These are phyloP conservation scores for Trichoderma sp. DNA, from an alignment of 2,329 filamentous ascomycete species.

Conservation along the genomic window DNA sequence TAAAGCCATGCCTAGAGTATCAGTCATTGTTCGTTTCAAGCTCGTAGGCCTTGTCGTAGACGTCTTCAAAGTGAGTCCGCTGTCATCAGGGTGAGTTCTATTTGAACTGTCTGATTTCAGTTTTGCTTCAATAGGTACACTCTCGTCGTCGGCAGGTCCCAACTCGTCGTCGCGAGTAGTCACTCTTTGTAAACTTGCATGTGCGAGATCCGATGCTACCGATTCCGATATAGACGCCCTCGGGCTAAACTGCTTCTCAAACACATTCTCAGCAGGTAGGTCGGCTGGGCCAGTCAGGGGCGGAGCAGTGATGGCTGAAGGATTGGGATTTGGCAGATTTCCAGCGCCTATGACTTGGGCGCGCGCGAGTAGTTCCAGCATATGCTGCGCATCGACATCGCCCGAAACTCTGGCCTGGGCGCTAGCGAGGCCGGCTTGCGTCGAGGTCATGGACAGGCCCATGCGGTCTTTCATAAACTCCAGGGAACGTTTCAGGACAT, in stretches of 20 bases:
- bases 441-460: constrained; percentile 69
- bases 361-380: constrained; percentile 83
- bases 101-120: constrained; percentile 56
- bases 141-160: constrained; percentile 24
- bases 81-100: constrained; percentile 58
- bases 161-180: constrained; percentile 27
- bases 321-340: constrained; percentile 55
- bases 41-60: constrained; percentile 63
- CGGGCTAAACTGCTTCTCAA: constrained; percentile 76
- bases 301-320: constrained; percentile 45
- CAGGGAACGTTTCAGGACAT: constrained; percentile 87
- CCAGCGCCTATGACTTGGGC: constrained; percentile 76
- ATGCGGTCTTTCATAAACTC: constrained; percentile 96
- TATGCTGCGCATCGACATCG: constrained; percentile 83
- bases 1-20: constrained; percentile 71
- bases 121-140: constrained; percentile 33
- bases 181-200: constrained; percentile 35
- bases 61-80: constrained; percentile 52
- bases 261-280: constrained; percentile 73
- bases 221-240: constrained; percentile 54
- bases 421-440: constrained; percentile 74
- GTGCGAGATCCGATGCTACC: constrained; percentile 40
- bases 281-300: constrained; percentile 81
- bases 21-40: constrained; percentile 85
- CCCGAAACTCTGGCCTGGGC: constrained; percentile 81